Evolutionary conservation across 2,329 filamentous ascomycete species (phyloP).

Genomic region (Calycina marina): DNA sequence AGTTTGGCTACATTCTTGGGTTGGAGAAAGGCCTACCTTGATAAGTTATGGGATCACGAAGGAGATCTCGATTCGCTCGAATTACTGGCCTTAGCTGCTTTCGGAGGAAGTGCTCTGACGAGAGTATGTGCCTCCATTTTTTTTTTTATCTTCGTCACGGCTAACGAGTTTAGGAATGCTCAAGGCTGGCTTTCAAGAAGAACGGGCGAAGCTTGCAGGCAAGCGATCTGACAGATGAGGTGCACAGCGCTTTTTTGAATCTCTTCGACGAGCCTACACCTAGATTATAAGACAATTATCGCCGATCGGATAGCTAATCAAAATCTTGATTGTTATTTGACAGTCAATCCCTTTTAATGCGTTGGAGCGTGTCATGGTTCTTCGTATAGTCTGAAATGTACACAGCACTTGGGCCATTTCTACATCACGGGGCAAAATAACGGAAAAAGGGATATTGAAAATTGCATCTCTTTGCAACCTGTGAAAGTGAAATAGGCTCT

Average conservation of each 20-base stretch:
- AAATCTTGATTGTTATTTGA: too few species aligned
- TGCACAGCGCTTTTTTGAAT: slow-evolving; percentile 66
- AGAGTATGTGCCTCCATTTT: slow-evolving; percentile 56
- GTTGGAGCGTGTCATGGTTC: too few species aligned
- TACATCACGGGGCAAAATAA: too few species aligned
- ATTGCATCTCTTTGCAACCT: too few species aligned
- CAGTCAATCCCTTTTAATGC: too few species aligned
- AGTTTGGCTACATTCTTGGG: slow-evolving; percentile 76
- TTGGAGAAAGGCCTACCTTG: slow-evolving; percentile 78
- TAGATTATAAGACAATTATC: slow-evolving; percentile 14
- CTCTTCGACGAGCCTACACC: slow-evolving; percentile 49
- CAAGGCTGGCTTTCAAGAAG: slow-evolving; percentile 70
- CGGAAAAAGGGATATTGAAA: too few species aligned
- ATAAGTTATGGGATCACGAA: slow-evolving; percentile 60
- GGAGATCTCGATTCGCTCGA: slow-evolving; percentile 36
- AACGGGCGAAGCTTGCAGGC: slow-evolving; percentile 83
- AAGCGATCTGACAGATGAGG: slow-evolving; percentile 81
- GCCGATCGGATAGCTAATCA: too few species aligned
- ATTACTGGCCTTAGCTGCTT: slow-evolving; percentile 65
- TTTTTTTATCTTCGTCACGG: too few species aligned
- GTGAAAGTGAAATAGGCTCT: too few species aligned
- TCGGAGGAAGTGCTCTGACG: slow-evolving; percentile 75
- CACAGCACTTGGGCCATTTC: too few species aligned
- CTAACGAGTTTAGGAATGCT: slow-evolving; percentile 61
- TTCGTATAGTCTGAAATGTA: too few species aligned